phyloP scores from a whole-genome alignment of 2,329 filamentous ascomycete genomes.

The Aspergillus udagawae region DNA sequence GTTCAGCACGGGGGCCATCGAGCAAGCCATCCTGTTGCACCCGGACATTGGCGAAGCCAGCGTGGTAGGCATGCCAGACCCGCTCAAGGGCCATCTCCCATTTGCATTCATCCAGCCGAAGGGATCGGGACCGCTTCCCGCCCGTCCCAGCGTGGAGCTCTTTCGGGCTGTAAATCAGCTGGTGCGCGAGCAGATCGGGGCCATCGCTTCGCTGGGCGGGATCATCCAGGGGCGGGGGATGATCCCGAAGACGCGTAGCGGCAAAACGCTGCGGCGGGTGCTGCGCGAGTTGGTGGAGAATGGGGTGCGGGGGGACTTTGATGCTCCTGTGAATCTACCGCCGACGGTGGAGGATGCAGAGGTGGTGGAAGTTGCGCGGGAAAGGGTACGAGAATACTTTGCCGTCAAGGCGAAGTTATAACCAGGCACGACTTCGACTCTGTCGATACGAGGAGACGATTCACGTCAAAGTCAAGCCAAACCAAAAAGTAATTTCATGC shows the following conservation, averaged over 20 bases:
- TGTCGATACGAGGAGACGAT: not conserved
- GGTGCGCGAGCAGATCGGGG: constrained; percentile 76
- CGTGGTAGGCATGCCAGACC: constrained; percentile 80
- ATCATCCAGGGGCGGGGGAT: constrained; percentile 80
- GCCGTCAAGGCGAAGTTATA: constrained; percentile 45
- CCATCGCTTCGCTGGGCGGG: constrained; percentile 80
- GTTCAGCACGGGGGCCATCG: constrained; percentile 82
- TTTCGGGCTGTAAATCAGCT: constrained; percentile 46
- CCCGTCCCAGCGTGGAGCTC: constrained; percentile 39
- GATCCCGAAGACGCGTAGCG: constrained; percentile 89
- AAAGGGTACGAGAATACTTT: constrained; percentile 73
- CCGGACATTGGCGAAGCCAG: constrained; percentile 76
- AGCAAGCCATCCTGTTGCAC: constrained; percentile 84
- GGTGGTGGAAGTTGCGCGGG: constrained; percentile 70
- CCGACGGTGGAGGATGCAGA: constrained; percentile 79
- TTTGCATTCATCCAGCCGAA: constrained; percentile 77
- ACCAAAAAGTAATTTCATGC: not conserved
- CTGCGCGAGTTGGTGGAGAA: constrained; percentile 82
- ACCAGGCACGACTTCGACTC: too few relatives aligned
- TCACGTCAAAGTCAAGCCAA: not conserved
- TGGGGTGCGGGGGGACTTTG: constrained; percentile 67
- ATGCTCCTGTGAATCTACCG: constrained; percentile 68
- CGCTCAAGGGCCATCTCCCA: constrained; percentile 83
- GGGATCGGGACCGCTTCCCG: constrained; percentile 45
- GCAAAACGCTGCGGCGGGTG: constrained; percentile 82